Base-by-base conservation (phyloP, 2,329 filamentous ascomycete species). In the Pseudodiploospora longispora region DNA sequence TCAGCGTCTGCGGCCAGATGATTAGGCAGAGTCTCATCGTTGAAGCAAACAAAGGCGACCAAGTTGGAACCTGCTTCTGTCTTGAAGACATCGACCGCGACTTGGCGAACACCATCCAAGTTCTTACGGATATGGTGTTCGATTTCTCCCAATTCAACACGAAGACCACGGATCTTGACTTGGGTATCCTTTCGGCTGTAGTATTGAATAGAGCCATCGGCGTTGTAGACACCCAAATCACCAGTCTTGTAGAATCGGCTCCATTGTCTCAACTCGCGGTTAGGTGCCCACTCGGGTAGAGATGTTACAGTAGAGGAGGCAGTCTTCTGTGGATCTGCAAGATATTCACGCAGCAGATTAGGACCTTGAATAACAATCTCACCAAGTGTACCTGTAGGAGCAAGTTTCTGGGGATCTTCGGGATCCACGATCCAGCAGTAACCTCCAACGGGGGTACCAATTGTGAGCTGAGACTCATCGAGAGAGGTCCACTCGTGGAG, bases 401-500 rank as follows among this genome's bases (percentile, higher is more conserved):
- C 19, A 10, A 38, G 37, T n/a, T 30, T 31, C 6, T n/a, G 6
- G 7, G 31, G 40, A 33, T 50, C 27, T 2, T 36, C 30, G 7
- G 35, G 46, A n/a, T 47, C 37, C 6, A 48, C 46, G 19, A 50
- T 38, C 40, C 40, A 50, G 29, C 29, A 46, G 27, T 34, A 28
- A 7, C 30, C 45, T 19, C 27, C 38, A 34, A 44, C 44, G 30
- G 30, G 32, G 12, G 35, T 42, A 8, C 41, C 46, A 34, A 19
- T 36, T 10, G 38, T 29, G 12, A 36, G n/a, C 3, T 41, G 33
- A 4, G 35, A 36, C 3, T 37, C 35, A 9, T 44, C 27, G 10
- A 34, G 29, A 27, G 39, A 33, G 2, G 36, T 40, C 43, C 32
- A 27, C 40, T 35, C 30, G 35, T 27, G 40, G 3, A 47, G 30